A percentile compares a stretch with the other conserved stretches of the same genome.
Conservation (phyloP, 2,329 filamentous ascomycete genomes). For the Xylariomycetidae sp. region DNA sequence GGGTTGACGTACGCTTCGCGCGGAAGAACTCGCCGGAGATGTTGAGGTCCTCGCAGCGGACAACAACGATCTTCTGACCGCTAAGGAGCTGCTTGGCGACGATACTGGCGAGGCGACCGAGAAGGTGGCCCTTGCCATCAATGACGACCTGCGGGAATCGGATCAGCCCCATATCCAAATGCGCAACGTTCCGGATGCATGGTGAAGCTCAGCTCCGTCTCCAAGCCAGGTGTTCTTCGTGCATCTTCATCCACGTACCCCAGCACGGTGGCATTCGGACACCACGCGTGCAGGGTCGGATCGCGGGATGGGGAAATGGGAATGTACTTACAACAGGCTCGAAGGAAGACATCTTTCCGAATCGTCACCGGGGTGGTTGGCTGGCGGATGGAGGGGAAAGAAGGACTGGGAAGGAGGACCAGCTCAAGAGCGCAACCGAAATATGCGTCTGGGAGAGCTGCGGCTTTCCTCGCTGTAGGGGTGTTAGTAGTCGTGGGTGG, state of each 20-base stretch:
- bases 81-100: slow-evolving; percentile 98
- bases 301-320: neutral
- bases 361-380: slow-evolving; percentile 26
- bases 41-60: slow-evolving; percentile 98
- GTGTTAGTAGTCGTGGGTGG: slow-evolving; percentile 22
- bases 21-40: slow-evolving; percentile 99
- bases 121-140: slow-evolving; percentile 99
- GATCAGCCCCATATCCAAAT: slow-evolving; percentile 24
- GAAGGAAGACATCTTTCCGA: slow-evolving; percentile 60
- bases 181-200: neutral
- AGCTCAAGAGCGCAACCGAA: slow-evolving; percentile 23
- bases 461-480: slow-evolving; percentile 22
- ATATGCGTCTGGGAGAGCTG: slow-evolving; percentile 22
- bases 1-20: slow-evolving; percentile 88
- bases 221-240: too few relatives aligned
- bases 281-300: neutral
- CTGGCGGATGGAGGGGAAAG: slow-evolving; percentile 19
- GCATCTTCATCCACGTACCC: too few relatives aligned
- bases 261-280: neutral
- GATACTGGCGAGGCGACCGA: slow-evolving; percentile 96
- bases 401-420: slow-evolving; percentile 19
- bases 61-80: slow-evolving; percentile 98
- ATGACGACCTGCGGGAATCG: slow-evolving; percentile 72
- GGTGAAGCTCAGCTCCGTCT: neutral
- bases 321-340: slow-evolving; percentile 66